These are phyloP conservation scores for Macrolepiota albuminosa DNA, from an alignment of 768 basidiomycete species.

Conservation along the genomic window DNA sequence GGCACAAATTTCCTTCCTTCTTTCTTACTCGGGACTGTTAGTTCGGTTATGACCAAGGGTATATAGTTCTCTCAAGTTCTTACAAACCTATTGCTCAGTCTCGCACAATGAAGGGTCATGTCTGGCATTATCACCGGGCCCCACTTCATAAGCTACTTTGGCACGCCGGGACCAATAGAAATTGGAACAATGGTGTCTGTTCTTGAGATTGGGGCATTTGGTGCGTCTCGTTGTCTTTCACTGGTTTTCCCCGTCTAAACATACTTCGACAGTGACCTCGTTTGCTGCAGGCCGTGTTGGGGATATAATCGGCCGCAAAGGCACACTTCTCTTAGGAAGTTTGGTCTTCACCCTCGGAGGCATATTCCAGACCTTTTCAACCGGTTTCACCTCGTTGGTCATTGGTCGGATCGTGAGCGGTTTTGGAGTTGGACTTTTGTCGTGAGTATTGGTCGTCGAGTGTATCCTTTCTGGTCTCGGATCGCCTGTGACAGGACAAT, in stretches of 20 bases:
- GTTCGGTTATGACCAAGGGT: conserved; percentile 84
- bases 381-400: conserved; percentile 77
- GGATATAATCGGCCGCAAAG: conserved; percentile 79
- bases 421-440: conserved; percentile 86
- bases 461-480: neutral
- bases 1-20: conserved; percentile 2
- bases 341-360: conserved; percentile 84
- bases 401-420: conserved; percentile 80
- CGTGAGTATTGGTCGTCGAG: conserved; percentile 45
- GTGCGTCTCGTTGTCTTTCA: conserved; percentile 32
- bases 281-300: conserved; percentile 85
- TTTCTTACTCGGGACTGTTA: conserved; percentile 17
- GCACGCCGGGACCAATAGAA: conserved; percentile 59
- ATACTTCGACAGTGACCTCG: conserved; percentile 64
- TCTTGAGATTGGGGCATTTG: conserved; percentile 80
- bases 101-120: conserved; percentile 53
- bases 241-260: neutral
- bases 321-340: conserved; percentile 81
- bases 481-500: conserved; percentile 51
- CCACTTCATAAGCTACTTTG: conserved; percentile 74
- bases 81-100: neutral
- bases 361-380: conserved; percentile 77
- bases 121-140: conserved; percentile 82
- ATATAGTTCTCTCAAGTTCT: conserved; percentile 10
- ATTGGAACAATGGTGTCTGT: conserved; percentile 91